Evolutionary conservation across 768 basidiomycete genomes (phyloP).

Genomic region (Hericium coralloides): DNA sequence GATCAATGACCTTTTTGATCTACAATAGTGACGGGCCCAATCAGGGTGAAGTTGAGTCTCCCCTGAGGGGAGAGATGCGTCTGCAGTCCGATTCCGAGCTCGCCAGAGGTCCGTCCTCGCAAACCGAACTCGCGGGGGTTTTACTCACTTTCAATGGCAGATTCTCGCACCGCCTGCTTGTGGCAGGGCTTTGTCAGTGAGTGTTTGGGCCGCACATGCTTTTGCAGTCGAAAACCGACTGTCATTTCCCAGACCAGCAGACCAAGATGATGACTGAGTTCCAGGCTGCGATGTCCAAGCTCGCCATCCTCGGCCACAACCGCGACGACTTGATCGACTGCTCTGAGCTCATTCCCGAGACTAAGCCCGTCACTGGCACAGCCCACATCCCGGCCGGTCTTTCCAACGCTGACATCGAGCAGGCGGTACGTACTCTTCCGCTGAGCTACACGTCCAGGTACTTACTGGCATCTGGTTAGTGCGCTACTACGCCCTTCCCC

Average conservation of each 20-base stretch:
- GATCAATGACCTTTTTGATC: constrained; percentile 4
- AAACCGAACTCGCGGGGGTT: neutral
- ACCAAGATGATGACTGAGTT: constrained; percentile 19
- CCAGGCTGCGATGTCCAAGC: constrained; percentile 21
- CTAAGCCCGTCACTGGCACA: constrained; percentile 19
- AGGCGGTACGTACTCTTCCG: neutral
- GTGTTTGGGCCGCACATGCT: neutral
- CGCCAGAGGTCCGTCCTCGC: constrained; percentile 10
- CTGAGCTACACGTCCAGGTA: no score
- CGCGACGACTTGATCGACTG: constrained; percentile 28
- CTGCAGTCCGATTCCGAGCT: constrained; percentile 32
- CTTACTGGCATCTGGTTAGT: neutral
- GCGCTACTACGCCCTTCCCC: constrained; percentile 23
- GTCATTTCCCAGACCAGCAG: constrained; percentile 17
- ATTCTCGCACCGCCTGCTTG: constrained; percentile 36
- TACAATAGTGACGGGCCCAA: constrained; percentile 25
- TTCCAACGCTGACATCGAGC: constrained; percentile 16
- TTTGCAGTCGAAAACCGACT: neutral
- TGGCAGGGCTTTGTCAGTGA: constrained; percentile 36
- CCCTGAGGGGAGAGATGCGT: constrained; percentile 33
- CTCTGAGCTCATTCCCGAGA: constrained; percentile 34
- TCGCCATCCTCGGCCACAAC: constrained; percentile 23
- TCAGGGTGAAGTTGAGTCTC: constrained; percentile 31
- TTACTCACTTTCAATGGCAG: constrained; percentile 10
- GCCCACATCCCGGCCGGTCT: constrained; percentile 27